A percentile compares a stretch with the other conserved stretches of the same genome.
Conservation (phyloP, 1,139 yeast genomes). For the Hansenula lynferdii region DNA sequence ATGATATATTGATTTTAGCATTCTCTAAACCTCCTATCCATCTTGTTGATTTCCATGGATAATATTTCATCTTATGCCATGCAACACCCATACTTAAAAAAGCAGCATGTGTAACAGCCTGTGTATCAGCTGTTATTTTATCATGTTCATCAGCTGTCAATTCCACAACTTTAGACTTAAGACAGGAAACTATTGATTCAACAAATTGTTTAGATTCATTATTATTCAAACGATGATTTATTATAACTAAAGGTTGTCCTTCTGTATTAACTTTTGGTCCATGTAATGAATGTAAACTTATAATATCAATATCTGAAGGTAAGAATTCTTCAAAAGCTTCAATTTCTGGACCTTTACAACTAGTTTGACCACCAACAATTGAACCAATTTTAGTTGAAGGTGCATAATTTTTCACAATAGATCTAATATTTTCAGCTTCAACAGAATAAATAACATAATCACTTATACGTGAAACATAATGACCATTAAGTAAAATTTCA, state of each 20-base stretch:
- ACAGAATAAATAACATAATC: constrained; percentile 87
- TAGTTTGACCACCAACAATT: constrained; percentile 97
- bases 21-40: constrained; percentile 96
- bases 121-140: constrained; percentile 94
- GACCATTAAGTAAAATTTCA: constrained; percentile 67
- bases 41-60: constrained; percentile 87
- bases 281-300: constrained; percentile 87
- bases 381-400: constrained; percentile 86
- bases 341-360: constrained; percentile 90
- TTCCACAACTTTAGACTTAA: constrained; percentile 74
- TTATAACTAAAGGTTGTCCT: constrained; percentile 90
- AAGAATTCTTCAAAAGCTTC: constrained; percentile 72
- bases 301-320: constrained; percentile 76
- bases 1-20: constrained; percentile 88
- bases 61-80: constrained; percentile 78
- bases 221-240: no score
- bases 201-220: constrained; percentile 59
- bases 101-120: constrained; percentile 98
- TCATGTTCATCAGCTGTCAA: constrained; percentile 86
- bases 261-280: constrained; percentile 88
- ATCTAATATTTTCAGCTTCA: constrained; percentile 77
- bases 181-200: constrained; percentile 58
- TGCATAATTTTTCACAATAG: constrained; percentile 71
- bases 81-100: constrained; percentile 96
- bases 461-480: constrained; percentile 69